These are phyloP conservation scores for Ephemerocybe angulata DNA, from an alignment of 768 basidiomycete species.

Conservation along the genomic window DNA sequence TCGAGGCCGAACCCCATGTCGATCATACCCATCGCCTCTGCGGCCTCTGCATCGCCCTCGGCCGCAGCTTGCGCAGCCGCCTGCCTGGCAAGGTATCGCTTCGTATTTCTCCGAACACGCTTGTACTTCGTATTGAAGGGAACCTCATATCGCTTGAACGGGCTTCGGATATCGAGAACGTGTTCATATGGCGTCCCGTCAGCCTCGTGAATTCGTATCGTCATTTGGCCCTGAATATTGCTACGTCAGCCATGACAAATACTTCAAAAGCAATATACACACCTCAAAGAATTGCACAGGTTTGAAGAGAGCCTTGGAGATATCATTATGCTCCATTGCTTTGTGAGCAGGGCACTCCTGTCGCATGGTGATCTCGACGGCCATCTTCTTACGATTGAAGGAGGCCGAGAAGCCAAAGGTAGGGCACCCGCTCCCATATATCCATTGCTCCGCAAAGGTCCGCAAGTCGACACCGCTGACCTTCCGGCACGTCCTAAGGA, in stretches of 20 bases:
- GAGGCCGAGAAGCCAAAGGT: constrained; percentile 84
- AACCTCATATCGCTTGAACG: constrained; percentile 93
- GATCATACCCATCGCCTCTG: constrained; percentile 89
- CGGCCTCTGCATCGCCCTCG: constrained; percentile 87
- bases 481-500: constrained; percentile 89
- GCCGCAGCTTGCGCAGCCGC: constrained; percentile 91
- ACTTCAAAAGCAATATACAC: constrained; percentile 7
- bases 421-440: constrained; percentile 95
- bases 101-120: constrained; percentile 91
- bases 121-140: constrained; percentile 99
- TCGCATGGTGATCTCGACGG: constrained; percentile 91
- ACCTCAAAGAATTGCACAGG: constrained; percentile 92
- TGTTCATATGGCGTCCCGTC: constrained; percentile 99
- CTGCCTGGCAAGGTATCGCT: constrained; percentile 91
- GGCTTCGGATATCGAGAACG: constrained; percentile 82
- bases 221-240: constrained; percentile 81
- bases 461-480: constrained; percentile 88
- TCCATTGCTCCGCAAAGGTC: constrained; percentile 98
- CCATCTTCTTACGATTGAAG: constrained; percentile 98
- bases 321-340: constrained; percentile 65
- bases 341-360: constrained; percentile 81
- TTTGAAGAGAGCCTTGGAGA: constrained; percentile 62
- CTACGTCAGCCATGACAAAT: neutral
- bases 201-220: constrained; percentile 97
- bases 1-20: constrained; percentile 93